A percentile compares a stretch with the other conserved stretches of the same genome.
Conservation (phyloP, 169 alveolate genomes). For the Plasmodium berghei region DNA sequence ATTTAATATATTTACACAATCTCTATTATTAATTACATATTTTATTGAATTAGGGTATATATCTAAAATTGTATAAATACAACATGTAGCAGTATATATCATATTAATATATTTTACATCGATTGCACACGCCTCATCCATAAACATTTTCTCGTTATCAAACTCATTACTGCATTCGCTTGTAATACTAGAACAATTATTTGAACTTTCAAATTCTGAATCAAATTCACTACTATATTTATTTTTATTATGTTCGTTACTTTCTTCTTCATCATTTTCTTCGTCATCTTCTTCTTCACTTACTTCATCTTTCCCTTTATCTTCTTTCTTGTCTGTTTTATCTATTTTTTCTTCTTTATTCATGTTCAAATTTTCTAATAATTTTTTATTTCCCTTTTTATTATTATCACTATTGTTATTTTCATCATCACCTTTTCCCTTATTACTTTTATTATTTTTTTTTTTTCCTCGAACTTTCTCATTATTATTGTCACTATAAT, state of each 20-base stretch:
- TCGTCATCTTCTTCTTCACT: conserved; percentile 22
- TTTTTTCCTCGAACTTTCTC: conserved; percentile 7
- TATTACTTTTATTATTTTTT: conserved; percentile 10
- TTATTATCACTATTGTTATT: conserved; percentile 1
- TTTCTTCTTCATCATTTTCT: conserved; percentile 19
- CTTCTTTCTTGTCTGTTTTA: neutral
- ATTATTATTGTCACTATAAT: neutral
- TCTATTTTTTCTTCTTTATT: conserved; percentile 25
- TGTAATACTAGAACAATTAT: conserved; percentile 42
- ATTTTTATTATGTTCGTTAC: neutral
- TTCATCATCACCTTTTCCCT: neutral
- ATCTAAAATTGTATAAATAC: conserved; percentile 62
- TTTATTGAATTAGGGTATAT: conserved; percentile 60
- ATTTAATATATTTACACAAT: conserved; percentile 57
- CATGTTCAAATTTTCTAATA: neutral
- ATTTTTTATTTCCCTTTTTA: conserved; percentile 5
- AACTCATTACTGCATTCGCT: conserved; percentile 49
- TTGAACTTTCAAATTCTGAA: conserved; percentile 27
- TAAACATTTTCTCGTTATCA: conserved; percentile 43
- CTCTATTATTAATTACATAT: conserved; percentile 52
- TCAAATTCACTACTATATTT: conserved; percentile 20
- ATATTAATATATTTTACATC: conserved; percentile 71
- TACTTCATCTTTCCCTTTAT: neutral
- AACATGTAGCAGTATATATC: conserved; percentile 74
- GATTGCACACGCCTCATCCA: conserved; percentile 35